Base-by-base conservation (phyloP, 2,329 filamentous ascomycete species). In the Chrysosporium queenslandicum region DNA sequence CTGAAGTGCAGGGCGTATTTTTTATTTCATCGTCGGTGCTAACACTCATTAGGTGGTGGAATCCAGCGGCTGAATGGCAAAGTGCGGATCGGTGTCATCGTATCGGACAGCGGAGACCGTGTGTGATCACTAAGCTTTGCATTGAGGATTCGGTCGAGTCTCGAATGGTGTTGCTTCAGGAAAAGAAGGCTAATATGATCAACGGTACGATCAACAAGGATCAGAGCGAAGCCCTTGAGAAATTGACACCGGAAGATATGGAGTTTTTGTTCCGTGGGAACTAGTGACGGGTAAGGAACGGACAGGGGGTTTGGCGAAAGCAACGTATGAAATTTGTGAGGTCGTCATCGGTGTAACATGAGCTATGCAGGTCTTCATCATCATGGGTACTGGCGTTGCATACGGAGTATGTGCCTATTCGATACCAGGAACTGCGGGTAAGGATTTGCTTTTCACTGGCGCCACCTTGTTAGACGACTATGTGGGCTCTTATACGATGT, bases 41-140 rank as follows among this genome's bases (percentile, higher is more conserved):
- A 36, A 36, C n/a, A 5, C 6, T 54, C 29, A 56, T 32, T 59
- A 89, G 86, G 60, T 97, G 92, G 92, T 98, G 92, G 92, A 97
- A 97, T 61, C 92, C 92, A n/a, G 90, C 90, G n/a, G 91, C 91
- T 0, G 92, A 98, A 71, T 98, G 92, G 92, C 92, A 98, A 71
- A 92, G 86, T 56, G 92, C 92, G 2, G 92, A 98, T 67, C 80
- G 87, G 58, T 89, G 86, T 64, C 92, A 97, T 70, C 89, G 92
- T 52, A 98, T 97, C 60, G 92, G 92, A 29, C 92, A 98, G 73
- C 87, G 83, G 43, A 85, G 92, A 6, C 91, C 91, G 25, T 97
- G 92, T 66, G 87, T 87, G 32, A 94, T 98, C 61, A 97, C 90
- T 1, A 83, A 92, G 25, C 80, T 98, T 9, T 94, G 89, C 65